A percentile compares a stretch with the other conserved stretches of the same genome.
phyloP scores from a whole-genome alignment of 352 stramenopile genomes.

The Pythium aristosporum region DNA sequence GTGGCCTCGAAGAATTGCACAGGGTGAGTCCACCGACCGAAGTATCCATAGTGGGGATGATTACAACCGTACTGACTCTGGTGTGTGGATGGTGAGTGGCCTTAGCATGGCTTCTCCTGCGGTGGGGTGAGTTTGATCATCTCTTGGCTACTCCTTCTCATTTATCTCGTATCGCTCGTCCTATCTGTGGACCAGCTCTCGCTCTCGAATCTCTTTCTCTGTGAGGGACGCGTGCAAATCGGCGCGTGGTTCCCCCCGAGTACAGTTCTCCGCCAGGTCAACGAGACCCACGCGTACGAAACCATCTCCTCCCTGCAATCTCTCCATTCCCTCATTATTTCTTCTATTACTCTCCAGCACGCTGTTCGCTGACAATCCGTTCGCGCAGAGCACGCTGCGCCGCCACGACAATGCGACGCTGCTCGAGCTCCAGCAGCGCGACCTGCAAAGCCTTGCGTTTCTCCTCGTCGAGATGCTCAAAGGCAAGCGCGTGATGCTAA shows the following conservation, averaged over 20 bases:
- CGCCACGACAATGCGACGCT: slow-evolving; percentile 16
- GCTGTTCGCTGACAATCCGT: slow-evolving; percentile 34
- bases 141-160: not conserved
- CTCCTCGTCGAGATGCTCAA: slow-evolving; percentile 66
- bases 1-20: slow-evolving; percentile 15
- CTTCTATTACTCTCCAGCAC: not conserved
- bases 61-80: not conserved
- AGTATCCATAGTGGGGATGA: too few relatives aligned
- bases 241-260: slow-evolving; percentile 43
- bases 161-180: not conserved
- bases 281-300: slow-evolving; percentile 15
- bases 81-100: slow-evolving; percentile 1
- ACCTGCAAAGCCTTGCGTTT: slow-evolving; percentile 56
- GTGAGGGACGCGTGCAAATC: slow-evolving; percentile 35
- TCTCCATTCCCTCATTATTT: not conserved
- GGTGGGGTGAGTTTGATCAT: slow-evolving; percentile 33
- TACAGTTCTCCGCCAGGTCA: slow-evolving; percentile 22
- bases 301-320: not conserved
- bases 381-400: slow-evolving; percentile 31
- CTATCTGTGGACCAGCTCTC: slow-evolving; percentile 33
- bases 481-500: slow-evolving; percentile 34
- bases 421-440: slow-evolving; percentile 30
- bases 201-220: slow-evolving; percentile 42
- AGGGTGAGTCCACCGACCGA: slow-evolving; percentile 16
- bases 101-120: slow-evolving; percentile 26